Base-by-base conservation (phyloP, 2,329 filamentous ascomycete genomes). In the Colletotrichum destructivum region DNA sequence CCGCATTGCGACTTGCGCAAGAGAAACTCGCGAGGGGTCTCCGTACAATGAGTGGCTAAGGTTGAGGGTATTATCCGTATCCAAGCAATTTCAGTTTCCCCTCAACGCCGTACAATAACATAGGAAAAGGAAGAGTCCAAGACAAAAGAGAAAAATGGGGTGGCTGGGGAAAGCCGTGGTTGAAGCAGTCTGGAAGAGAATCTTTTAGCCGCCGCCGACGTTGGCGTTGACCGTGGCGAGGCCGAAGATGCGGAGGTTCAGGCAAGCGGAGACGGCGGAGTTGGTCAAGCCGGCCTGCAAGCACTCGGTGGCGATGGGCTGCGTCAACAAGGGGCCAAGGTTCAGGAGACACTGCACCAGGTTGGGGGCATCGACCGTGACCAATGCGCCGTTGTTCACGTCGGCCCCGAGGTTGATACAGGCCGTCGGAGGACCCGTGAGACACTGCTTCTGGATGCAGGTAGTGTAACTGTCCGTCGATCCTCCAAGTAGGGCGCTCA, bases 221-320 rank as follows among this genome's bases (percentile, higher is more conserved):
- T 35, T 35, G 15, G 46, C 69, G 13, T 44, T 69, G 5, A 69
- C 69, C 11, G 15, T n/a, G 23, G 65, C 69, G 23, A 71, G 2
- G 18, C 69, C 69, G 54, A 71, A 71, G n/a, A 71, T 26, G 21
- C 69, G 61, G 16, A 71, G 11, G 46, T 71, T 71, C 49, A 71
- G 13, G 21, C 69, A 71, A 6, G 42, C 26, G 15, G 63, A 65
- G 18, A 71, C 59, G 57, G n/a, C 66, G 5, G 31, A 15, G 16
- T 47, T 47, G 38, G 31, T 31, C 57, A 21, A 68, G 4, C 44
- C 23, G 11, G 61, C 15, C 26, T 68, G 67, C 21, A 71, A 66
- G 38, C 68, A 71, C 21, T 67, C 52, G 4, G 57, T 44, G 26
- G 66, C 68, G 35, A 46, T 23, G 31, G 63, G 52, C 23, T 38